Evolutionary conservation across 257 asterid species (phyloP), one percentile per base, ranked within the genome.

Genomic region (Mentha longifolia): DNA sequence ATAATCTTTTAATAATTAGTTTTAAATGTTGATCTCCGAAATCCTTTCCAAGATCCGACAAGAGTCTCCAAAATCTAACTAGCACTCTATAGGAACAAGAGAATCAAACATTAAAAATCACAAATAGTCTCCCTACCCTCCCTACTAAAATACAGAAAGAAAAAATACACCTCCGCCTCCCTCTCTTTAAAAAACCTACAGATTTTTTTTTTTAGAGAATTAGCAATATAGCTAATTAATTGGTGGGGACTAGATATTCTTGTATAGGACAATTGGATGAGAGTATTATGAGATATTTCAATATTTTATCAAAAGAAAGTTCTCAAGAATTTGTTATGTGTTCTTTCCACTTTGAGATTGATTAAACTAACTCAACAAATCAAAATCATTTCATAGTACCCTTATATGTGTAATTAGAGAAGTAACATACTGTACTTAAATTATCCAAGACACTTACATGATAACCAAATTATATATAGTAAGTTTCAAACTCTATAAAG

Each of bases 21-120:
- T 35, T 35, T 0, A 9, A 39, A 41, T 3, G 35, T 55, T 46
- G 4, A 15, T 56, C 59, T 13, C 10, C 12, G n/a, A 57, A 55
- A 3, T 65, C 35, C 19, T 12, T 67, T 45, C 43, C 12, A 35
- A 16, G 45, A 67, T 74, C 74, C 64, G 78, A 74, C 78, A 58
- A 59, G 47, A 49, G 16, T 20, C 61, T 56, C 35, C 74, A 61
- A 37, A 47, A 39, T 72, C 64, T 63, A 11, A 37, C 43, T 39
- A 54, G 11, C 55, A 50, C 55, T 58, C 59, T 68, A 57, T 74
- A 6, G 70, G 56, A 67, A 20, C 52, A 49, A 50, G 78, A 43
- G 16, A 35, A 35, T 5, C 52, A 13, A 41, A 30, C 47, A 17
- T 20, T 45, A 14, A 28, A 73, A 65, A 64, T 50, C 46, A 15